Base-by-base conservation (phyloP, 148 eudicot species). In the Camellia japonica region DNA sequence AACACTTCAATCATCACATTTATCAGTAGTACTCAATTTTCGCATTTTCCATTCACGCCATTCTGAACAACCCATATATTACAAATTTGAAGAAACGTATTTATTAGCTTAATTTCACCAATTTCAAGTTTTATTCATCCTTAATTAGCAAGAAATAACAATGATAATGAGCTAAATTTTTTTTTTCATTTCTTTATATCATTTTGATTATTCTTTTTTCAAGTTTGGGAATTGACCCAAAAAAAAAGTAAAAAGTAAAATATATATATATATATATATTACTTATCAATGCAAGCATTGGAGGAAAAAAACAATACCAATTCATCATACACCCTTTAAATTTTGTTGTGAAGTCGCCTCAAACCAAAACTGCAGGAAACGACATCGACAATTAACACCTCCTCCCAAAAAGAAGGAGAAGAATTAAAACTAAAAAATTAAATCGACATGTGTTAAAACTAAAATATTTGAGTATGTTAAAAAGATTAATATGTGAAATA, bases 101-200 rank as follows among this genome's bases (percentile, higher is more conserved):
- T 47, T 43, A 42, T 68, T 68, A 68, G 51, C 51, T 68, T 14
- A 42, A n/a, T 42, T 68, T 69, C 72, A 69, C 72, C 18, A 69
- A 69, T 43, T 68, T 68, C 72, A 4, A 47, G 51, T 47, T 47
- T 47, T 1, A 0, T 30, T 30, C 0, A 30, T 0, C 30, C 30
- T 30, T 30, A 30, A 30, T 30, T 30, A 30, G 30, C 30, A 30
- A 30, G 30, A 30, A 30, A 30, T 30, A 30, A 0, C 30, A 30
- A 30, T 30, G 0, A 30, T 30, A 30, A 30, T 30, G 30, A 30
- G 30, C 23, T 23, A 23, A 23, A 0, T 23, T 23, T 23, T 23
- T 23, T 23, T 23, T 23, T 23, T 23, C 30, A 30, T 30, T 30
- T 30, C 30, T 30, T 30, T 30, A 30, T 30, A 30, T 30, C 51